Evolutionary conservation across 1,139 yeast species (phyloP).

Genomic region (Geotrichum phurueaensis): DNA sequence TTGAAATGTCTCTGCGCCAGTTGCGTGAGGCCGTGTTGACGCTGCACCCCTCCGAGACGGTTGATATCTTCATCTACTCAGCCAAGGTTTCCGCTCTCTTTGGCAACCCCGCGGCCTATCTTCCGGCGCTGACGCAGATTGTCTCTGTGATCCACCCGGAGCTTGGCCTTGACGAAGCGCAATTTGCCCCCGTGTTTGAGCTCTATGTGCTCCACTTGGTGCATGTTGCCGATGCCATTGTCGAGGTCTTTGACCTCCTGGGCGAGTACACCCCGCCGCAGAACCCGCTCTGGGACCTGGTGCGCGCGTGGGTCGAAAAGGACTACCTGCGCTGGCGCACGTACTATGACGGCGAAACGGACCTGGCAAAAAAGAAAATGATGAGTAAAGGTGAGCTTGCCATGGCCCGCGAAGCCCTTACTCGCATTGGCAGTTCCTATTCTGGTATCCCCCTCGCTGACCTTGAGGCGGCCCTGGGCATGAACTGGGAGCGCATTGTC

Average conservation of each 20-base stretch:
- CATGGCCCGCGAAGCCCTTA: constrained; percentile 3
- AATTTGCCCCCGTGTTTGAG: constrained; percentile 1
- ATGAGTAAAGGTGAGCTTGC: constrained; percentile 8
- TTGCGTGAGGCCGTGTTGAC: constrained; percentile 12
- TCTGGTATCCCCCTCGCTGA: not conserved
- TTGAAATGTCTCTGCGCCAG: constrained; percentile 10
- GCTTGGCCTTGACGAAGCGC: not conserved
- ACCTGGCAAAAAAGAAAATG: constrained; percentile 4
- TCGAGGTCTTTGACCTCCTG: constrained; percentile 8
- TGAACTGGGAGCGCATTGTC: constrained; percentile 4
- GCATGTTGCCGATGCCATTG: constrained; percentile 6
- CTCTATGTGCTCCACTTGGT: constrained; percentile 8
- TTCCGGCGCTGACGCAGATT: constrained; percentile 1
- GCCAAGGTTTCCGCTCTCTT: constrained; percentile 2
- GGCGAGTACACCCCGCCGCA: constrained; percentile 3
- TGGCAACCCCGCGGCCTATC: constrained; percentile 6
- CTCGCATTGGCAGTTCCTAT: constrained; percentile 3
- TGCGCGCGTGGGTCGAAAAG: constrained; percentile 10
- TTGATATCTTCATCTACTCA: constrained; percentile 8
- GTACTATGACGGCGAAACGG: constrained; percentile 1
- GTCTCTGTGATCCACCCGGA: constrained; percentile 2
- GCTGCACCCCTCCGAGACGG: constrained; percentile 1
- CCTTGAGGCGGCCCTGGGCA: not conserved
- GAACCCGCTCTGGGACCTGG: constrained; percentile 6
- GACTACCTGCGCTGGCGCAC: constrained; percentile 12